A percentile compares a stretch with the other conserved stretches of the same genome.
Conservation (phyloP, 1,284 basidiomycete species). For the Termitomyces sp. region DNA sequence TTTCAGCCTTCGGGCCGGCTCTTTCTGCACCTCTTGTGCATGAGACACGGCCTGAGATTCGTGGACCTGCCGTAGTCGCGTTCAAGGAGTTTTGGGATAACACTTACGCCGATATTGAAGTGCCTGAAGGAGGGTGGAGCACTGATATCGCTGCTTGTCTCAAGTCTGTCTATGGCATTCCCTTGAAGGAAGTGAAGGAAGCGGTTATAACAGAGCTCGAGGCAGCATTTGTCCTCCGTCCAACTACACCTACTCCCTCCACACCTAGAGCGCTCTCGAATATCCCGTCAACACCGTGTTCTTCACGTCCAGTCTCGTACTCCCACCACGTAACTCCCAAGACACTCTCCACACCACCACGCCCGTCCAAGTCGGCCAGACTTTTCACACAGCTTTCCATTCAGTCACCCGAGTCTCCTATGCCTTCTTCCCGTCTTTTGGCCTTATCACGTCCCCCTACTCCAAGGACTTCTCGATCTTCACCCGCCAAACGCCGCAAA, state of each 20-base stretch:
- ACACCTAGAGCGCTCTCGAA: constrained; percentile 8
- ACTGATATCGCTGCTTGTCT: constrained; percentile 40
- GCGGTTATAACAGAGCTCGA: not conserved
- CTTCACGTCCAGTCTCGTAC: not conserved
- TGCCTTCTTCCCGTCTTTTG: constrained; percentile 9
- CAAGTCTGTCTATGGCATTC: constrained; percentile 14
- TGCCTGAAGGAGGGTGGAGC: constrained; percentile 49
- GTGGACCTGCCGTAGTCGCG: constrained; percentile 34
- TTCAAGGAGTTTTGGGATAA: constrained; percentile 58
- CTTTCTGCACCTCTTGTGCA: constrained; percentile 49
- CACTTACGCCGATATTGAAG: constrained; percentile 34
- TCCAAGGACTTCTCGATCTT: constrained; percentile 3
- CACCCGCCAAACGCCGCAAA: constrained; percentile 29
- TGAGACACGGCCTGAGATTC: constrained; percentile 41
- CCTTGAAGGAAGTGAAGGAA: not conserved
- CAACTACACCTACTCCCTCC: constrained; percentile 7
- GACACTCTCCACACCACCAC: constrained; percentile 28
- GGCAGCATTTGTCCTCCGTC: constrained; percentile 6
- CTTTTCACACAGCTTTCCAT: constrained; percentile 15
- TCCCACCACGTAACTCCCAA: not conserved
- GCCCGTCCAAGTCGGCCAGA: constrained; percentile 28
- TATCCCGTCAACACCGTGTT: constrained; percentile 14
- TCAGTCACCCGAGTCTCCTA: constrained; percentile 20
- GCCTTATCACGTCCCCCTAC: constrained; percentile 8
- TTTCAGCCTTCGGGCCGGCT: constrained; percentile 43